Evolutionary conservation across 2,329 filamentous ascomycete species (phyloP), one percentile per base, ranked within the genome.

Genomic region (Aspergillus pseudoviridinutans): DNA sequence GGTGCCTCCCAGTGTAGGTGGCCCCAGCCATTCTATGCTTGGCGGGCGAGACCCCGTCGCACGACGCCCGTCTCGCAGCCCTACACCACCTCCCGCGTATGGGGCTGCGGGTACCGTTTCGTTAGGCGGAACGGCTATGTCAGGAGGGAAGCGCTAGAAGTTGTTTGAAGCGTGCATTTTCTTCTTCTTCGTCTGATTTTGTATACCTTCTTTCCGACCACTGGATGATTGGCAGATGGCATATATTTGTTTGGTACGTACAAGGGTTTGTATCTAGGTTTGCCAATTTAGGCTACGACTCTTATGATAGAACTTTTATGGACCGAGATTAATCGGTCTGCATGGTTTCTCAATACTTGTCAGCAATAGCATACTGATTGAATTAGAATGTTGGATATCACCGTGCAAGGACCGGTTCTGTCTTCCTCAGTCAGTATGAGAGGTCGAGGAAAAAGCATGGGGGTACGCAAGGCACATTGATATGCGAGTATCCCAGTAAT

Each of bases 71-170:
- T 72, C 74, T 4, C 68, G 72, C 2, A 71, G 59, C 50, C 69
- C 71, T 32, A 75, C 74, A 20, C 75, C 75, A 14, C 75, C 75
- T 24, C 75, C 75, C 28, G 73, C 74, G 28, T 77, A 77, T 55
- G 73, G 71, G 38, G 70, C 73, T 25, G 58, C 69, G 28, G 70
- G 68, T 24, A 76, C 73, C 7, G 60, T 61, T 29, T 74, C 72
- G 7, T 59, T 76, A 28, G 67, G 70, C 6, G 72, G 68, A 3
- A 66, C 67, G 28, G 54, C 68, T 3, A 68, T 70, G 68, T 61
- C 69, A 35, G 69, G 70, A 56, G 66, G 64, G 6, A 75, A 74
- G 63, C 66, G 67, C 32, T 47, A 38, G 32, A 38, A 17, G 14
- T 6, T 35, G 32, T 14, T 14, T 35, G 32, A 17, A 35, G 32